Percentiles rank a stretch among this genome's conserved stretches.
Conservation (phyloP, 2,329 filamentous ascomycete species). For the Tolypocladium amazonense region DNA sequence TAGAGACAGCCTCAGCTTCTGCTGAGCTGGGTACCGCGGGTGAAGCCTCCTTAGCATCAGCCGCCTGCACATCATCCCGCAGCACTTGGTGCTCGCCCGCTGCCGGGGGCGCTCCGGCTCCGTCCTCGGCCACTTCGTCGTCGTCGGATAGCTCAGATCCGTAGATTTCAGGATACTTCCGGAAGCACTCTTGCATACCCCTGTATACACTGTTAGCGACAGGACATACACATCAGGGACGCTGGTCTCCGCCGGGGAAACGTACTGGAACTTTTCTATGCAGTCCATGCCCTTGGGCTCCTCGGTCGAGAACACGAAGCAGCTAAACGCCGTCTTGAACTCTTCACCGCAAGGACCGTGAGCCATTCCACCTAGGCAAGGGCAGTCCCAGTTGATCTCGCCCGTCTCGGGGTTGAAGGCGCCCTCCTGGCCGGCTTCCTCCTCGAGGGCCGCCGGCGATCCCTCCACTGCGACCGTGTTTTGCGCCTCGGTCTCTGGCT, state of each 20-base stretch:
- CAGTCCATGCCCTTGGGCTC: slow-evolving; percentile 98
- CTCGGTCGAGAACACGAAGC: slow-evolving; percentile 90
- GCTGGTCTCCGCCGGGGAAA: slow-evolving; percentile 9
- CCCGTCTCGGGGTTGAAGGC: slow-evolving; percentile 98
- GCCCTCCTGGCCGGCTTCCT: slow-evolving; percentile 76
- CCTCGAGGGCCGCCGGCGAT: slow-evolving; percentile 51
- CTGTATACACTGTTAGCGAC: slow-evolving; percentile 35
- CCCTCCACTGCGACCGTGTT: slow-evolving; percentile 14
- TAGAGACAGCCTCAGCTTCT: neutral
- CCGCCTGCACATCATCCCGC: slow-evolving; percentile 1
- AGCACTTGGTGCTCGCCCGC: slow-evolving; percentile 2
- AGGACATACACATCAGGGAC: neutral
- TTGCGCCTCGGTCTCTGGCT: slow-evolving; percentile 15
- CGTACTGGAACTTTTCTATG: slow-evolving; percentile 94
- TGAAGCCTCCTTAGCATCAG: slow-evolving; percentile 1
- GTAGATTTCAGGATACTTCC: slow-evolving; percentile 85
- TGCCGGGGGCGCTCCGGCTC: slow-evolving; percentile 7
- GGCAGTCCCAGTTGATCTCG: slow-evolving; percentile 99
- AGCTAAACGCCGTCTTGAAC: slow-evolving; percentile 93
- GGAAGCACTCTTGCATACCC: slow-evolving; percentile 96
- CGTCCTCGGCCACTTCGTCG: slow-evolving; percentile 39
- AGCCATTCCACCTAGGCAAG: slow-evolving; percentile 94
- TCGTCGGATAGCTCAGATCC: slow-evolving; percentile 78
- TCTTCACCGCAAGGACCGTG: slow-evolving; percentile 90
- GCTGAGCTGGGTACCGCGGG: slow-evolving; percentile 7